phyloP scores from a whole-genome alignment of 2,329 filamentous ascomycete genomes.

The Xylariaceae sp. region DNA sequence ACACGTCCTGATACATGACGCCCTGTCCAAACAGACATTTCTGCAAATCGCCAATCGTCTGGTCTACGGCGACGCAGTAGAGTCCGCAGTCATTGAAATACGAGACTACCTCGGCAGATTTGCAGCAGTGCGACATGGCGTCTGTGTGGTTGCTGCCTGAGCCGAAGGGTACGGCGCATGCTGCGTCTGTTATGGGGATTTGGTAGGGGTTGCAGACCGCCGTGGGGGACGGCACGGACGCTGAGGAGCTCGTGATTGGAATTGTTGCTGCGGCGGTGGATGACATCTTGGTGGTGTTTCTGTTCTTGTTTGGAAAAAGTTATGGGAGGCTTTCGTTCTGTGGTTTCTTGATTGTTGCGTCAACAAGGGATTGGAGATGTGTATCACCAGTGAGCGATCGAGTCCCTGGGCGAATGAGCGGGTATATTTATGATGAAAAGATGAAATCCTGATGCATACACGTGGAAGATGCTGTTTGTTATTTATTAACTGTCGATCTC shows the following conservation, averaged over 20 bases:
- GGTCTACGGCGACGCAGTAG: conserved; percentile 55
- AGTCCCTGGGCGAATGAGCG: not conserved
- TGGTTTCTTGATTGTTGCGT: too few relatives aligned
- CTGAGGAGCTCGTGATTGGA: not conserved
- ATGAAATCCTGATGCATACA: too few relatives aligned
- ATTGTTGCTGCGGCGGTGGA: not conserved
- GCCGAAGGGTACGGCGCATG: conserved; percentile 51
- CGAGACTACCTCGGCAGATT: conserved; percentile 49
- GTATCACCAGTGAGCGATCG: not conserved
- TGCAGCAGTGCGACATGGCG: conserved; percentile 55
- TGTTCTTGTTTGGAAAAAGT: too few relatives aligned
- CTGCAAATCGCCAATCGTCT: conserved; percentile 45
- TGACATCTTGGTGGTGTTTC: conserved; percentile 9
- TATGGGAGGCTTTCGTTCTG: too few relatives aligned
- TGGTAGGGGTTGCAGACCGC: conserved; percentile 45
- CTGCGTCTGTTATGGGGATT: conserved; percentile 52
- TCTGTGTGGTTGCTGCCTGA: conserved; percentile 51
- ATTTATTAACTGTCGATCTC: conserved; percentile 7
- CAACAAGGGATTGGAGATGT: too few relatives aligned
- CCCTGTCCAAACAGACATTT: conserved; percentile 51
- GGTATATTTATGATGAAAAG: not conserved
- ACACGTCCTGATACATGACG: conserved; percentile 47
- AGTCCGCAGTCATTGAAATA: conserved; percentile 57
- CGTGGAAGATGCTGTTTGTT: too few relatives aligned
- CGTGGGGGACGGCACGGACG: conserved; percentile 13